phyloP scores from a whole-genome alignment of 495 filamentous ascomycete genomes.

The Aspergillus asperescens region DNA sequence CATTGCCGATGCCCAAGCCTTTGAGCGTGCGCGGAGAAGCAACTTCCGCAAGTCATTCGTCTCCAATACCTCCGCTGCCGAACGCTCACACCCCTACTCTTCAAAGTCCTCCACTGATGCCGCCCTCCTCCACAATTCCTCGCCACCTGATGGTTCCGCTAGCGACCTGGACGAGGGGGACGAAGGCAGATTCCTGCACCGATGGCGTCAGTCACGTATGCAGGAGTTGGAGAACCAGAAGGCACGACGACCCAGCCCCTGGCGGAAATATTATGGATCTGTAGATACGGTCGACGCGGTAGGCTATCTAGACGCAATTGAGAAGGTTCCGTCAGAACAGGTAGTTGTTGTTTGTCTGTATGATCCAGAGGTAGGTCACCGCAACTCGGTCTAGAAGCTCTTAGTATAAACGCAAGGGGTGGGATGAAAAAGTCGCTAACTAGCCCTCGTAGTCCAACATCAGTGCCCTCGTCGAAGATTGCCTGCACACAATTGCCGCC shows the following conservation, averaged over 20 bases:
- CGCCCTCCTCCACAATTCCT: slow-evolving; percentile 40
- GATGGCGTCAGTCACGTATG: slow-evolving; percentile 76
- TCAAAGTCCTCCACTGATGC: slow-evolving; percentile 41
- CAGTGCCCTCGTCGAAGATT: slow-evolving; percentile 70
- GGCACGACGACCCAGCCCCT: slow-evolving; percentile 53
- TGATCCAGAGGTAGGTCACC: slow-evolving; percentile 68
- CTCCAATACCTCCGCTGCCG: slow-evolving; percentile 26
- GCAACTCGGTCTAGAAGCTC: background rate
- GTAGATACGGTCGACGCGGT: slow-evolving; percentile 81
- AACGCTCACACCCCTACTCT: slow-evolving; percentile 17
- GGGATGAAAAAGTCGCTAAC: slow-evolving; percentile 20
- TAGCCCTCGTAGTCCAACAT: slow-evolving; percentile 59
- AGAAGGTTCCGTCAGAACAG: slow-evolving; percentile 74
- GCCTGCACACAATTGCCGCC: slow-evolving; percentile 64
- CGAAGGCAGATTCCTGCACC: slow-evolving; percentile 75
- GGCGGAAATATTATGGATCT: slow-evolving; percentile 67
- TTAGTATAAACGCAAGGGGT: slow-evolving; percentile 1
- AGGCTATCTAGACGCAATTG: slow-evolving; percentile 91
- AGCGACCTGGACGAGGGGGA: slow-evolving; percentile 47
- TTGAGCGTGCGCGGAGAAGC: slow-evolving; percentile 72
- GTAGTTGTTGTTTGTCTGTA: slow-evolving; percentile 94
- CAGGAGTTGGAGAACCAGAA: slow-evolving; percentile 65
- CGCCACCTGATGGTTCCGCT: slow-evolving; percentile 30
- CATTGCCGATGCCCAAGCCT: slow-evolving; percentile 90
- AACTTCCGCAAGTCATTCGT: slow-evolving; percentile 49